Conservation (phyloP, 176 grass and related monocot genomes). For the Phoenix dactylifera region DNA sequence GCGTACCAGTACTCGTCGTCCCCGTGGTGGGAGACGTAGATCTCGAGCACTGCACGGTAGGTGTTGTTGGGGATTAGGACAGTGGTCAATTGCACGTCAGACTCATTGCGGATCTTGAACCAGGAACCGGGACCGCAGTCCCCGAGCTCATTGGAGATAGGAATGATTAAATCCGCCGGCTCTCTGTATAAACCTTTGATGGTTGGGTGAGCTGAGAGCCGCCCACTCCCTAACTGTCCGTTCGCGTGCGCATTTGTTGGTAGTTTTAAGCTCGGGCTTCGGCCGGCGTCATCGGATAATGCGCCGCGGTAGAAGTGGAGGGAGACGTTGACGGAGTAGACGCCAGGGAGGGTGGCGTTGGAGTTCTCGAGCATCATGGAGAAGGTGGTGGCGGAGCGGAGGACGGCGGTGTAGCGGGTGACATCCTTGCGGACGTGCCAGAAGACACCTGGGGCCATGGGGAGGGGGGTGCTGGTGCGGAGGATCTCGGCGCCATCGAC, state of each 20-base stretch:
- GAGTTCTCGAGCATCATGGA: slow-evolving; percentile 20
- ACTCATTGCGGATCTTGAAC: too few relatives aligned
- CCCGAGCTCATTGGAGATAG: too few relatives aligned
- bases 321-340: slow-evolving; percentile 7
- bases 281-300: too few relatives aligned
- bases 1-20: too few relatives aligned
- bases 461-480: slow-evolving; percentile 9
- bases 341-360: background rate
- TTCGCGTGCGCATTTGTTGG: background rate
- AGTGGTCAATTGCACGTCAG: too few relatives aligned
- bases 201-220: slow-evolving; percentile 16
- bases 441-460: background rate
- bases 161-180: too few relatives aligned
- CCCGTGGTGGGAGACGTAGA: too few relatives aligned
- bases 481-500: slow-evolving; percentile 6
- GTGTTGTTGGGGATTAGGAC: too few relatives aligned
- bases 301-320: background rate
- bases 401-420: slow-evolving; percentile 3
- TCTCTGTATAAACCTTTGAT: slow-evolving; percentile 12
- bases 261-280: slow-evolving; percentile 8
- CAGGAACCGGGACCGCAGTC: too few relatives aligned
- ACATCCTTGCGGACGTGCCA: slow-evolving; percentile 13
- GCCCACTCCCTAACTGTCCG: too few relatives aligned
- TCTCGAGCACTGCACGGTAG: too few relatives aligned
- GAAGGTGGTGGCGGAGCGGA: background rate